These are phyloP conservation scores for Diospyros kaki DNA, from an alignment of 148 eudicot species.

Conservation along the genomic window DNA sequence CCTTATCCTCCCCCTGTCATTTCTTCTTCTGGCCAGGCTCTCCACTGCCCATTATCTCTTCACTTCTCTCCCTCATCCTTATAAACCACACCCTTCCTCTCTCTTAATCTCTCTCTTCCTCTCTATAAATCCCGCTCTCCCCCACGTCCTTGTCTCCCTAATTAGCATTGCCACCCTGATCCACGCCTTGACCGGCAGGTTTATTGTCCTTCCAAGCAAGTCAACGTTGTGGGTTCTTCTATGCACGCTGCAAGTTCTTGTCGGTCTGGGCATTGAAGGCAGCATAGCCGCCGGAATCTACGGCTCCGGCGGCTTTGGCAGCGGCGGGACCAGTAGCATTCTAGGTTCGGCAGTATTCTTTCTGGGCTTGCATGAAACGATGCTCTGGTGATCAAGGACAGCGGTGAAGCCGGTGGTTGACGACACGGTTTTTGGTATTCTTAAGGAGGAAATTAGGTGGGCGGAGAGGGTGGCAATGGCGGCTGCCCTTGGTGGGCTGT, in stretches of 20 bases:
- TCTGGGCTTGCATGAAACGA: conserved; percentile 79
- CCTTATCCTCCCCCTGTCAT: conserved; percentile 75
- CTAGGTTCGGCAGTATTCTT: conserved; percentile 49
- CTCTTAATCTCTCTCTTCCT: conserved; percentile 34
- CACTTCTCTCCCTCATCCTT: conserved; percentile 21
- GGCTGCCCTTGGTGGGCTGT: conserved; percentile 42
- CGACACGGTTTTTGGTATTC: conserved; percentile 50
- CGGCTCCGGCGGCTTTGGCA: conserved; percentile 38
- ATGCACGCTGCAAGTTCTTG: conserved; percentile 56
- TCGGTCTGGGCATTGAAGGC: conserved; percentile 64
- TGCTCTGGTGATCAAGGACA: conserved; percentile 55
- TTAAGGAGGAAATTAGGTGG: conserved; percentile 39
- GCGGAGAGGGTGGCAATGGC: conserved; percentile 58
- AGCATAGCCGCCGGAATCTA: conserved; percentile 49
- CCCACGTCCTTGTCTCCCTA: conserved; percentile 38
- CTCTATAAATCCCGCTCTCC: conserved; percentile 42
- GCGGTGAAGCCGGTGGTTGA: conserved; percentile 78
- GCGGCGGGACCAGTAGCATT: conserved; percentile 30
- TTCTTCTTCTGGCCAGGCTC: conserved; percentile 65
- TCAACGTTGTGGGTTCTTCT: conserved; percentile 58
- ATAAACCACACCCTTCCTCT: conserved; percentile 8
- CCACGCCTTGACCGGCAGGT: conserved; percentile 36
- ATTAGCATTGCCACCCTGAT: conserved; percentile 40
- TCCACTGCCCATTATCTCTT: conserved; percentile 49
- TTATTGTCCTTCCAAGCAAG: conserved; percentile 6